These are phyloP conservation scores for Cochlearia excelsa DNA, from an alignment of 345 rosid species.

Conservation along the genomic window DNA sequence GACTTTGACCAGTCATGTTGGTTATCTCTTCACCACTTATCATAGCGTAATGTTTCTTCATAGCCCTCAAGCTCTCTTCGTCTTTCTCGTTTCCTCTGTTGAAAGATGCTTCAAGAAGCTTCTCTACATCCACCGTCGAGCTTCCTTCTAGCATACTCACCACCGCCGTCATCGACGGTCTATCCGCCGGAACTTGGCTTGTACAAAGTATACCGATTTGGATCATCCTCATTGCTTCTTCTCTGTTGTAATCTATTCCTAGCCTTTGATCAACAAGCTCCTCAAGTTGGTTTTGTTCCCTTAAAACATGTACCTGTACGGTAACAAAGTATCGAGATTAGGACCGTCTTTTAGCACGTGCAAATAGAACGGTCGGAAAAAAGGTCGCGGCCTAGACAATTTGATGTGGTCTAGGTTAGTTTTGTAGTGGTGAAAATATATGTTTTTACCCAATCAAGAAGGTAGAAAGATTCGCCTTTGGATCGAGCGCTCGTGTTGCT, in stretches of 20 bases:
- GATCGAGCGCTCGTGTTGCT: constrained; percentile 39
- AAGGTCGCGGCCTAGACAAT: too few species aligned
- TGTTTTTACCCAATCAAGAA: constrained; percentile 46
- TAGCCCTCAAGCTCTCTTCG: constrained; percentile 32
- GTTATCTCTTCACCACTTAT: constrained; percentile 15
- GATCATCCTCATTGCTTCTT: constrained; percentile 46
- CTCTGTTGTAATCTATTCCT: constrained; percentile 42
- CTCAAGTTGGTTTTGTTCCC: constrained; percentile 39
- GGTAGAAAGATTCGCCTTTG: constrained; percentile 37
- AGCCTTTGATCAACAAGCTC: constrained; percentile 48
- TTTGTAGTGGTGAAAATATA: not conserved
- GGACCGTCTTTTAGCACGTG: too few species aligned
- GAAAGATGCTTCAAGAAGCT: constrained; percentile 30
- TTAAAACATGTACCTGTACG: constrained; percentile 39
- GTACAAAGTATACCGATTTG: constrained; percentile 49
- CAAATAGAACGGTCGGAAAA: too few species aligned
- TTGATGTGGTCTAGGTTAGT: too few species aligned
- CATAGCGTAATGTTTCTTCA: constrained; percentile 36
- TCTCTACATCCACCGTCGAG: constrained; percentile 31
- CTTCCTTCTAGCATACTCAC: constrained; percentile 60
- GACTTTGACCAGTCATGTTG: not conserved
- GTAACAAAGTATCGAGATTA: not conserved
- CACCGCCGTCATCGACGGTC: constrained; percentile 59
- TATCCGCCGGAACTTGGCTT: constrained; percentile 33
- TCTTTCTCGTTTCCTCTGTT: constrained; percentile 18